Percentiles rank a stretch among this genome's conserved stretches.
phyloP scores from a whole-genome alignment of 768 basidiomycete species.

The Pleurotus pulmonarius region DNA sequence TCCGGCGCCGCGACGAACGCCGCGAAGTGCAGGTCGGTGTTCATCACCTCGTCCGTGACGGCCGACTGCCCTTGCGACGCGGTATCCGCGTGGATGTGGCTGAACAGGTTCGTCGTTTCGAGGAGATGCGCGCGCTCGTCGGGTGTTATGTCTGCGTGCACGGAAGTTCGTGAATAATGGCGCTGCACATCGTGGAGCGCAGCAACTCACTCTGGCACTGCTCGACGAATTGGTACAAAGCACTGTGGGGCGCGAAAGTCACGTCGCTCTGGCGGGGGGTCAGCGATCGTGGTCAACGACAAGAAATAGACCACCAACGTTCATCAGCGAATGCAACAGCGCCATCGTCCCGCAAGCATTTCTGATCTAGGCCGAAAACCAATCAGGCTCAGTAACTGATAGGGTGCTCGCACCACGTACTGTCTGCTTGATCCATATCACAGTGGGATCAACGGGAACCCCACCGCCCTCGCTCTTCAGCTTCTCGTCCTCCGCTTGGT shows the following conservation, averaged over 20 bases:
- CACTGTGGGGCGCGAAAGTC: slow-evolving; percentile 49
- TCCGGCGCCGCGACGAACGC: slow-evolving; percentile 75
- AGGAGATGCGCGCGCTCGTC: slow-evolving; percentile 73
- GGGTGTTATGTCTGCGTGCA: slow-evolving; percentile 55
- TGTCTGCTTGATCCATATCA: slow-evolving; percentile 91
- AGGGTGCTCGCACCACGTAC: no score
- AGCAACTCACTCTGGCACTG: slow-evolving; percentile 48
- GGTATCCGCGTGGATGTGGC: slow-evolving; percentile 68
- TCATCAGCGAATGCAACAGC: neutral
- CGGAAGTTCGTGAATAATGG: no score
- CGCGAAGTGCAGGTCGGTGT: slow-evolving; percentile 84
- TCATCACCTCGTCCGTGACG: slow-evolving; percentile 50
- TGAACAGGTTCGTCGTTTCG: slow-evolving; percentile 73
- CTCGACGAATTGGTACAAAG: slow-evolving; percentile 65
- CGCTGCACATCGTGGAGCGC: no score
- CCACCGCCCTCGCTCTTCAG: slow-evolving; percentile 46
- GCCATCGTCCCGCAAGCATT: slow-evolving; percentile 86
- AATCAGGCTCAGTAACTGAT: no score
- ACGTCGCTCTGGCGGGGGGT: slow-evolving; percentile 45
- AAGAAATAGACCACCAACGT: slow-evolving; percentile 8
- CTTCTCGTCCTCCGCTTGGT: slow-evolving; percentile 56
- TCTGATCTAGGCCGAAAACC: no score
- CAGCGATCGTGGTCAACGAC: neutral
- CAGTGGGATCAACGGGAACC: slow-evolving; percentile 49
- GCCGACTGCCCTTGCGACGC: slow-evolving; percentile 68